phyloP scores from a whole-genome alignment of 306 rosid species.

The Mimosa pudica region DNA sequence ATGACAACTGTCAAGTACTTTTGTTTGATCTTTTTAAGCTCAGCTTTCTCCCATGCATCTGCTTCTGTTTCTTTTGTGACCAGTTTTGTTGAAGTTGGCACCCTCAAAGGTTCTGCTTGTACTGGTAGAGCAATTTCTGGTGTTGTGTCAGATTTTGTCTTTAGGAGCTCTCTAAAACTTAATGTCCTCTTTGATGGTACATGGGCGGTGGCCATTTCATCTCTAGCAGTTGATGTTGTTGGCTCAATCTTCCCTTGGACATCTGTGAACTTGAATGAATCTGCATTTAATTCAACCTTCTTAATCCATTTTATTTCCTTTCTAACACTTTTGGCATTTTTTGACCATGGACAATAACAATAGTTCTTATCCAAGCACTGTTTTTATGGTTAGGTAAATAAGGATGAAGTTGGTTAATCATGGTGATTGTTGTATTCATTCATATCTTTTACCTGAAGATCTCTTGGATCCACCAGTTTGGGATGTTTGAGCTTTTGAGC shows the following conservation, averaged over 20 bases:
- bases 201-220: slow-evolving; percentile 30
- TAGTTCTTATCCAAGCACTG: not conserved
- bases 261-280: slow-evolving; percentile 43
- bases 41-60: slow-evolving; percentile 69
- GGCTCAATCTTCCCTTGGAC: slow-evolving; percentile 42
- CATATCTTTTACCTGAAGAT: slow-evolving; percentile 51
- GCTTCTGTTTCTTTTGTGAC: slow-evolving; percentile 40
- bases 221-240: slow-evolving; percentile 30
- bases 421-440: slow-evolving; percentile 5
- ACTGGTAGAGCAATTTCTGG: slow-evolving; percentile 17
- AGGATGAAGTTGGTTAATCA: not conserved
- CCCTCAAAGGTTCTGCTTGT: not conserved
- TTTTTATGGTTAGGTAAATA: not conserved
- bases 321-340: not conserved
- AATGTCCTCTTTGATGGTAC: slow-evolving; percentile 47
- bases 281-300: slow-evolving; percentile 41
- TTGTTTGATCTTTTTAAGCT: slow-evolving; percentile 54
- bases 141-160: slow-evolving; percentile 30
- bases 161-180: slow-evolving; percentile 33
- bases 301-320: not conserved
- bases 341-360: not conserved
- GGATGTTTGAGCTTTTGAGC: slow-evolving; percentile 34
- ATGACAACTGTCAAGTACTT: slow-evolving; percentile 44
- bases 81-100: slow-evolving; percentile 24
- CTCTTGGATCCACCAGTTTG: slow-evolving; percentile 48